Evolutionary conservation across 495 filamentous ascomycete genomes (phyloP), one percentile per base, ranked within the genome.

Genomic region (Endocarpon pusillum): DNA sequence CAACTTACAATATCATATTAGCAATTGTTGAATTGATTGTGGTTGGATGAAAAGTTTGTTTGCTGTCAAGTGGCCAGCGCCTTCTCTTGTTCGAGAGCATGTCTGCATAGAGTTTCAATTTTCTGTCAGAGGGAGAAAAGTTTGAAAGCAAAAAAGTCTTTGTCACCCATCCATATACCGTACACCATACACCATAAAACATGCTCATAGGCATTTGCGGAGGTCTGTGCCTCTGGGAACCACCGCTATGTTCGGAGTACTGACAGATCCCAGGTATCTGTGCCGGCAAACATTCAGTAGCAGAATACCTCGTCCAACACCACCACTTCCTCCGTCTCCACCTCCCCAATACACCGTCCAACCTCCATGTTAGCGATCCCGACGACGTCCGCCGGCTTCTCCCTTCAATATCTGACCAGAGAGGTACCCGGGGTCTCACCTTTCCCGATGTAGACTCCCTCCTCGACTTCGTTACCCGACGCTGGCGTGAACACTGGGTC

Each of bases 141-240:
- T n/a, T n/a, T n/a, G n/a, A n/a, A n/a, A n/a, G n/a, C n/a, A n/a
- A n/a, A n/a, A n/a, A n/a, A n/a, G n/a, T n/a, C n/a, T n/a, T n/a
- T n/a, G n/a, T n/a, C n/a, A n/a, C n/a, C n/a, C n/a, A n/a, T n/a
- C n/a, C n/a, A n/a, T n/a, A n/a, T n/a, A n/a, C n/a, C n/a, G n/a
- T n/a, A n/a, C n/a, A n/a, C n/a, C n/a, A n/a, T n/a, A n/a, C n/a
- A n/a, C n/a, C n/a, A 34, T 14, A 4, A 36, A 63, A 45, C 39
- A 96, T 94, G 87, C 70, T 97, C 16, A 82, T 97, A 39, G 87
- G 89, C 27, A 61, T 97, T 37, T 94, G 84, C 53, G 87, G 89
- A 54, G 75, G 85, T 84, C 66, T 55, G 60, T 48, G 35, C 27
- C 38, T 39, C 28, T 18, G 34, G 21, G 21, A 35, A 36, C 27